A percentile compares a stretch with the other conserved stretches of the same genome.
phyloP scores from a whole-genome alignment of 1,139 yeast genomes.

The Nakaseomyces kungkrabaensis region DNA sequence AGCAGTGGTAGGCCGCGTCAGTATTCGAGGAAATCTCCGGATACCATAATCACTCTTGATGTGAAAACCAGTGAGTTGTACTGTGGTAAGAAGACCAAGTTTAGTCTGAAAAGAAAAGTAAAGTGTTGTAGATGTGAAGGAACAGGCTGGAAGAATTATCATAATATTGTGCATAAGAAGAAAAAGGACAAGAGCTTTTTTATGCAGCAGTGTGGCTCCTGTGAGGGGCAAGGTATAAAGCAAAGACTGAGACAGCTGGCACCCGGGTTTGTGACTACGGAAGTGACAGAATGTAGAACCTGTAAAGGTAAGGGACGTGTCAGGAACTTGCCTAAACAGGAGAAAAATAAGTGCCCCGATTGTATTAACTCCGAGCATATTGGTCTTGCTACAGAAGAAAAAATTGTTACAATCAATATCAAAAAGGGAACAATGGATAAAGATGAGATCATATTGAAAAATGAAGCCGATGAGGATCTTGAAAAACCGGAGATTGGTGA shows the following conservation, averaged over 20 bases:
- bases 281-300: slow-evolving; percentile 49
- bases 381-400: slow-evolving; percentile 54
- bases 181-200: slow-evolving; percentile 49
- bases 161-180: slow-evolving; percentile 12
- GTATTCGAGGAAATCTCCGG: slow-evolving; percentile 27
- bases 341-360: slow-evolving; percentile 66
- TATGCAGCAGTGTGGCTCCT: slow-evolving; percentile 47
- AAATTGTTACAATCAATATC: slow-evolving; percentile 69
- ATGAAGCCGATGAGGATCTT: slow-evolving; percentile 71
- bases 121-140: slow-evolving; percentile 69
- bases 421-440: slow-evolving; percentile 61
- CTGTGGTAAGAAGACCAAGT: slow-evolving; percentile 71
- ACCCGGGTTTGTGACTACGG: slow-evolving; percentile 66
- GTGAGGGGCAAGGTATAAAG: slow-evolving; percentile 65
- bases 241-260: slow-evolving; percentile 57
- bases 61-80: slow-evolving; percentile 51
- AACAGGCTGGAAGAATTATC: slow-evolving; percentile 38
- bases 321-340: slow-evolving; percentile 35
- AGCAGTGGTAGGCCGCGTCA: too few species aligned
- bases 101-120: slow-evolving; percentile 62
- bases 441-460: slow-evolving; percentile 49
- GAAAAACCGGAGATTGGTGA: slow-evolving; percentile 67
- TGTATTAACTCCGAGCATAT: slow-evolving; percentile 47
- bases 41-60: slow-evolving; percentile 48
- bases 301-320: slow-evolving; percentile 66